Percentiles rank a stretch among this genome's conserved stretches.
These are phyloP conservation scores for Dryas octopetala DNA, from an alignment of 306 rosid species.

Conservation along the genomic window DNA sequence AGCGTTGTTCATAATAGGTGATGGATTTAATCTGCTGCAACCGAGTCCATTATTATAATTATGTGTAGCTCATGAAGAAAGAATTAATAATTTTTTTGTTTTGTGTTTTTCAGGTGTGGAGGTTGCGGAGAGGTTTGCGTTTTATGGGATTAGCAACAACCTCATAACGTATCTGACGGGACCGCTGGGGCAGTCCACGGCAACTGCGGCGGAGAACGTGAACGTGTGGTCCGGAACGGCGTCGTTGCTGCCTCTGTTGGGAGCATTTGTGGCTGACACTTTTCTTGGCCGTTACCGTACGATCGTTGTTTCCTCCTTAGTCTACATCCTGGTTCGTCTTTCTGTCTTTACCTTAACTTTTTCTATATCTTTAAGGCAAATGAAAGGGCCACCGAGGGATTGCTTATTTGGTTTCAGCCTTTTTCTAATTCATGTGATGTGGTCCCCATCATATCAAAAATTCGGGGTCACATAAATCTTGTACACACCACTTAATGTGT, in stretches of 20 bases:
- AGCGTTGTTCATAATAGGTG: slow-evolving; percentile 42
- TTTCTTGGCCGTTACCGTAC: slow-evolving; percentile 48
- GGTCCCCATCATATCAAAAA: too few relatives aligned
- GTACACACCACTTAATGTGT: too few relatives aligned
- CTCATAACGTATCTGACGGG: slow-evolving; percentile 41
- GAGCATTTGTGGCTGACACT: slow-evolving; percentile 45
- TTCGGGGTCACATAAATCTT: too few relatives aligned
- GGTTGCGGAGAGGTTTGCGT: slow-evolving; percentile 52
- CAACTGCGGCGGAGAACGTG: slow-evolving; percentile 35
- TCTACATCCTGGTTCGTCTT: slow-evolving; percentile 36
- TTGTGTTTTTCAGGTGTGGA: slow-evolving; percentile 32
- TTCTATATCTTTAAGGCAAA: too few relatives aligned
- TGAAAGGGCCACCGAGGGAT: too few relatives aligned
- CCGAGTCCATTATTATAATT: too few relatives aligned
- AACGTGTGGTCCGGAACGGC: slow-evolving; percentile 43
- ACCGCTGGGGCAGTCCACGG: slow-evolving; percentile 44
- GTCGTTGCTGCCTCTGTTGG: slow-evolving; percentile 39
- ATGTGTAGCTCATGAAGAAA: too few relatives aligned
- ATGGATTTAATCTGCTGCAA: too few relatives aligned
- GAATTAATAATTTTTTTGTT: not conserved
- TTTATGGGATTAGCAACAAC: slow-evolving; percentile 37
- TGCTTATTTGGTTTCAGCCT: not conserved
- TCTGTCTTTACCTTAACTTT: not conserved
- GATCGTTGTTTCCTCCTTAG: slow-evolving; percentile 28
- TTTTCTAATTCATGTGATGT: too few relatives aligned